Base-by-base conservation (phyloP, 108 stramenopile species). In the Cyclotella kingstonii region DNA sequence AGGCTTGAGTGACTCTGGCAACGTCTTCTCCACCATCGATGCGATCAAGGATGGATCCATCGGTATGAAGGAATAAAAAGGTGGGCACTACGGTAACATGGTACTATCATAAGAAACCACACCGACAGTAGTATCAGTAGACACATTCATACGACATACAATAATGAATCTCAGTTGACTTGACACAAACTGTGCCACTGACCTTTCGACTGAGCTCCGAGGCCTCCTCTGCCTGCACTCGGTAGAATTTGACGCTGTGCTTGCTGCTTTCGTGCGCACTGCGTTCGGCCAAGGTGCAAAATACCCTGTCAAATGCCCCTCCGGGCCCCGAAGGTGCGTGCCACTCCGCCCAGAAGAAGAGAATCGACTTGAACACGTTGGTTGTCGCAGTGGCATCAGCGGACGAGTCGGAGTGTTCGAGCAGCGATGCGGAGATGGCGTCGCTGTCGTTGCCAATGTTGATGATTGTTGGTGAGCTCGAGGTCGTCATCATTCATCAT, bases 311-410 rank as follows among this genome's bases (percentile, higher is more conserved):
- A 14, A 90, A 73, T 17, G 74, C 52, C 10, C 84, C 84, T 2
- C 74, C 84, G 18, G 71, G 44, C 15, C 69, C 54, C 21, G 84
- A 90, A 2, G 86, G 90, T 38, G 81, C 90, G 63, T 95, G 91
- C 93, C 94, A 97, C 9, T 81, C 70, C 1, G 93, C 93, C 70
- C 90, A 90, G 58, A 94, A 97, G 58, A 95, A 81, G 31, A 93
- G 49, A 25, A 94, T 78, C 2, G 70, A 59, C 61, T 90, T 87
- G 47, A 44, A 59, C 18, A 49, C 63, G n/a, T 33, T 33, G 11
- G 45, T 9, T 30, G n/a, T 17, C 34, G 4, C 15, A n/a, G 4
- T n/a, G 45, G 10, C n/a, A 21, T 11, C 15, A 6, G 5, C n/a
- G 27, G 19, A 5, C 28, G 56, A 27, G 9, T n/a, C n/a, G n/a